Percentiles rank a stretch among this genome's conserved stretches.
These are phyloP conservation scores for Apiospora hydei DNA, from an alignment of 2,329 filamentous ascomycete genomes.

Conservation along the genomic window DNA sequence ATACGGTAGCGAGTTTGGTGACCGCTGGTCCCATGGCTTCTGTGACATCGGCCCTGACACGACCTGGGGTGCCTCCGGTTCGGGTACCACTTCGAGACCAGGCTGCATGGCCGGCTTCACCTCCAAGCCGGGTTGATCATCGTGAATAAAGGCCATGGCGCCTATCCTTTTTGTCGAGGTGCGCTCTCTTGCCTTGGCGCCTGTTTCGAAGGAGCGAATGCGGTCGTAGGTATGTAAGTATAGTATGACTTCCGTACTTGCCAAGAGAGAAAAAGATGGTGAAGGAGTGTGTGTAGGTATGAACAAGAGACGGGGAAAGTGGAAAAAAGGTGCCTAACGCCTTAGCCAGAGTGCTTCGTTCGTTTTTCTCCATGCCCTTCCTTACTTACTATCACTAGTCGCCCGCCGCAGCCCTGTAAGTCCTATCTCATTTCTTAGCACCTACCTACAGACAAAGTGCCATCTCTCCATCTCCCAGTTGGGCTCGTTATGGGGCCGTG, in stretches of 20 bases:
- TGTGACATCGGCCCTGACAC: slow-evolving; percentile 31
- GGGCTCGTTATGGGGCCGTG: neutral
- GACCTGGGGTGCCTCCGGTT: slow-evolving; percentile 33
- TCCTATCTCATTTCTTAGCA: neutral
- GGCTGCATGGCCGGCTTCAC: slow-evolving; percentile 5
- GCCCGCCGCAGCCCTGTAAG: neutral
- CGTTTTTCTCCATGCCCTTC: neutral
- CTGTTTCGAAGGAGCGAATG: neutral
- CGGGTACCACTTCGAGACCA: slow-evolving; percentile 26
- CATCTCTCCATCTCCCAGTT: slow-evolving; percentile 2
- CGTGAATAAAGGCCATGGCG: slow-evolving; percentile 6
- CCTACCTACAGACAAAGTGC: neutral
- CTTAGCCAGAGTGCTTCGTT: slow-evolving; percentile 2
- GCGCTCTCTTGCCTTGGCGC: neutral
- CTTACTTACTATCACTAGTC: neutral
- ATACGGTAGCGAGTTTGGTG: slow-evolving; percentile 24
- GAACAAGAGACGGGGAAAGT: neutral
- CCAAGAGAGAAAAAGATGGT: slow-evolving; percentile 9
- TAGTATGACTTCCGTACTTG: neutral
- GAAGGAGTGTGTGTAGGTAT: slow-evolving; percentile 4
- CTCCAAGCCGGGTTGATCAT: slow-evolving; percentile 12
- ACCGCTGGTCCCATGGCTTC: slow-evolving; percentile 30
- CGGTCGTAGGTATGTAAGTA: neutral
- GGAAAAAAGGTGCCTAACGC: neutral
- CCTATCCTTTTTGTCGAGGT: neutral